These are phyloP conservation scores for Emericellopsis cladophorae DNA, from an alignment of 2,329 filamentous ascomycete genomes.

Conservation along the genomic window DNA sequence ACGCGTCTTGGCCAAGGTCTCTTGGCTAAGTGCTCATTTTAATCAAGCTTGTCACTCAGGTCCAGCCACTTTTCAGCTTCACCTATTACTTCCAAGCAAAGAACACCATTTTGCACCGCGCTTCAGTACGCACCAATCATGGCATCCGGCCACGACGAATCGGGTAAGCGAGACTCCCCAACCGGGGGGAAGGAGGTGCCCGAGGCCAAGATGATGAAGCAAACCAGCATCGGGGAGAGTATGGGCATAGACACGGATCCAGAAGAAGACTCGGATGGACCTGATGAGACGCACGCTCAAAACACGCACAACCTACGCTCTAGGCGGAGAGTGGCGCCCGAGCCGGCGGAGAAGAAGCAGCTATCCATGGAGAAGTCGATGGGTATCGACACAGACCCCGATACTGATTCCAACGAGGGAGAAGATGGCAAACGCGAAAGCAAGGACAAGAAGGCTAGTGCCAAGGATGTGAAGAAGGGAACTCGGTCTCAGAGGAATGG, in stretches of 20 bases:
- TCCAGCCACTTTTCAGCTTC: background rate
- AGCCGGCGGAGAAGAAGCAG: background rate
- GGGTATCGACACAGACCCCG: too few species aligned
- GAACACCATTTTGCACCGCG: background rate
- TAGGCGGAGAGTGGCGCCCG: too few species aligned
- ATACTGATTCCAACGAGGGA: too few species aligned
- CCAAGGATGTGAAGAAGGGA: slow-evolving; percentile 1
- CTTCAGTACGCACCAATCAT: background rate
- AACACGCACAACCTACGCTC: too few species aligned
- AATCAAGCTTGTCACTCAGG: background rate
- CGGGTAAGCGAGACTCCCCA: slow-evolving; percentile 1
- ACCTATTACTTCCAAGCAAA: background rate
- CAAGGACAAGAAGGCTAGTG: background rate
- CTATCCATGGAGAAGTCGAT: too few species aligned
- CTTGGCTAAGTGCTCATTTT: background rate
- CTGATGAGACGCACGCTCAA: too few species aligned
- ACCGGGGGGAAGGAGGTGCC: slow-evolving; percentile 13
- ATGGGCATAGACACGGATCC: background rate
- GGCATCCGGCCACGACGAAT: background rate
- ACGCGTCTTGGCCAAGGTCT: background rate
- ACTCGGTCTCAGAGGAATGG: background rate
- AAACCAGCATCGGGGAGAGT: slow-evolving; percentile 10
- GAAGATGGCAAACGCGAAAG: background rate
- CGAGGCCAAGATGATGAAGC: slow-evolving; percentile 9
- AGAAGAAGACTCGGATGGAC: too few species aligned